phyloP scores from a whole-genome alignment of 192 early-diverging fungal species.

The Podila epigama region DNA sequence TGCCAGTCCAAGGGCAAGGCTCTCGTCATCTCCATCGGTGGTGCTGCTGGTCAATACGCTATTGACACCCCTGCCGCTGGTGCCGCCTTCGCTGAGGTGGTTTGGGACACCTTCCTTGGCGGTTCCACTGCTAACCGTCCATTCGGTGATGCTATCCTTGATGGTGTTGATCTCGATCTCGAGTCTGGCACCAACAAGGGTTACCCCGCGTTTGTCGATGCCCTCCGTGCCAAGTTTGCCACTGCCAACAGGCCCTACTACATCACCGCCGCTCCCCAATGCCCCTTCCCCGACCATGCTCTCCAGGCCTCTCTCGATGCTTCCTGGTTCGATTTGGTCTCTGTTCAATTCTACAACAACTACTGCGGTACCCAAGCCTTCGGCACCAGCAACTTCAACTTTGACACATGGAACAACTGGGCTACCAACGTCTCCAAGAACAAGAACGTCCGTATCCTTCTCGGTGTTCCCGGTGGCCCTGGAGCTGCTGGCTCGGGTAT shows the following conservation, averaged over 20 bases:
- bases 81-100: conserved; percentile 49
- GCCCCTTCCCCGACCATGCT: conserved; percentile 64
- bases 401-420: conserved; percentile 64
- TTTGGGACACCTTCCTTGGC: conserved; percentile 67
- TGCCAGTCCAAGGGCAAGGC: conserved; percentile 69
- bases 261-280: conserved; percentile 66
- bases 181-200: conserved; percentile 57
- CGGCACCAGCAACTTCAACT: conserved; percentile 54
- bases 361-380: conserved; percentile 57
- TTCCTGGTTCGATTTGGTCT: conserved; percentile 67
- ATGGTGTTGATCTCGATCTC: conserved; percentile 67
- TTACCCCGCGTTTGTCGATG: conserved; percentile 56
- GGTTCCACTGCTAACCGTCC: conserved; percentile 60
- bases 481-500: conserved; percentile 55
- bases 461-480: conserved; percentile 63
- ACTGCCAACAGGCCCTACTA: conserved; percentile 25
- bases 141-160: conserved; percentile 64
- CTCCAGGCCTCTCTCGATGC: conserved; percentile 58
- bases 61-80: conserved; percentile 19
- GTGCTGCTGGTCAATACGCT: conserved; percentile 56
- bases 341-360: conserved; percentile 73
- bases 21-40: conserved; percentile 66
- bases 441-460: conserved; percentile 60
- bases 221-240: conserved; percentile 31
- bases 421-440: conserved; percentile 59